phyloP scores from a whole-genome alignment of 106 monocot genomes.

The Posidonia australis region DNA sequence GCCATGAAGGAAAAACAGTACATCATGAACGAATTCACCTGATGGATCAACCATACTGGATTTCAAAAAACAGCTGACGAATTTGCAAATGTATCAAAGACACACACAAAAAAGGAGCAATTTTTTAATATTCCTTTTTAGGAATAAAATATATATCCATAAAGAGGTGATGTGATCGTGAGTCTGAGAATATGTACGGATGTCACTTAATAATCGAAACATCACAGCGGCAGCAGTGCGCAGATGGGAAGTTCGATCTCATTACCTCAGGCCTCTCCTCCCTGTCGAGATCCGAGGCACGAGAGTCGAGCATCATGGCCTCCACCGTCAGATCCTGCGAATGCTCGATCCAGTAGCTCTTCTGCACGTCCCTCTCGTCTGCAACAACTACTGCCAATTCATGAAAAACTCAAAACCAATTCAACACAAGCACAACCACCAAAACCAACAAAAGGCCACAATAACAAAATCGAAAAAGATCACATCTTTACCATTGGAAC shows the following conservation, averaged over 20 bases:
- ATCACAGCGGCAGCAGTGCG: background rate
- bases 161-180: no score
- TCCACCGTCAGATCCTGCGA: conserved; percentile 92
- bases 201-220: background rate
- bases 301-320: conserved; percentile 99
- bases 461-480: background rate
- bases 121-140: no score
- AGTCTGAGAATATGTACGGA: no score
- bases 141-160: no score
- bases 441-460: background rate
- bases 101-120: no score
- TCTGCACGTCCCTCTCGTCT: conserved; percentile 71
- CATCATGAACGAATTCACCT: no score
- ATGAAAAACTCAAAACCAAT: background rate
- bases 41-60: no score
- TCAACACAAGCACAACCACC: background rate
- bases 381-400: background rate
- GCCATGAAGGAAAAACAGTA: no score
- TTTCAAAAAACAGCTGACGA: no score
- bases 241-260: background rate
- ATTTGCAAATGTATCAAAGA: no score
- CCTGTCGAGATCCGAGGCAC: conserved; percentile 89
- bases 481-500: background rate
- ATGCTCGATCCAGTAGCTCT: conserved; percentile 94
- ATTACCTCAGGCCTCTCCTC: conserved; percentile 93